Evolutionary conservation across 768 basidiomycete species (phyloP), one percentile per base, ranked within the genome.

Genomic region (Amanita phalloides): DNA sequence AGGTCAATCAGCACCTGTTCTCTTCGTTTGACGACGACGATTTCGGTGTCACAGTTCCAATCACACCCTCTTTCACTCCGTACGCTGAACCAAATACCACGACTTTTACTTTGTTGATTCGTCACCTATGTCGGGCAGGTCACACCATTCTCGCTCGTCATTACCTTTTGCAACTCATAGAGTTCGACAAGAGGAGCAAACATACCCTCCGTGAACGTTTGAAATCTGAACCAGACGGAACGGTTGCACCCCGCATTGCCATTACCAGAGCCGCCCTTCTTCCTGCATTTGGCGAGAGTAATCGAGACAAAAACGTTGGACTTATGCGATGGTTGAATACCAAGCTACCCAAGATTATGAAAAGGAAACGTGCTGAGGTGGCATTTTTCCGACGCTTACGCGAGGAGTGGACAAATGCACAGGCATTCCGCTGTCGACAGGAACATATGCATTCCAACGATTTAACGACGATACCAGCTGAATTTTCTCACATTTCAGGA

Each of bases 1-100:
- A 68, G 53, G 71, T 74, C 39, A 70, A 64, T 45, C 67, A 73
- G 60, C 69, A 72, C 56, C 67, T 72, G 50, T 71, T 76, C 54
- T 67, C 74, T 5, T 73, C 78, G 10, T 84, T 82, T 61, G 83
- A 85, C 42, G 82, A 84, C 20, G 83, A 89, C 46, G 78, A 84
- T 58, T 79, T 75, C 55, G 76, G 75, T 28, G 71, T 75, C 47
- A 58, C 71, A 26, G 64, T 75, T 43, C 54, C 66, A 4, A 39
- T 62, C 0, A 51, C 69, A 5, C 62, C 66, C 30, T 59, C 60
- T 6, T 68, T 72, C 39, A 71, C 71, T 20, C 70, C 71, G 25
- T 60, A 60, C 54, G 81, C 80, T 6, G 46, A 55, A 8, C 82
- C 85, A 25, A 88, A 87, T 57, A 79, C 84, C 17, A 81, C 78